phyloP scores from a whole-genome alignment of 164 flowering plant species.

The Magnolia sinica region DNA sequence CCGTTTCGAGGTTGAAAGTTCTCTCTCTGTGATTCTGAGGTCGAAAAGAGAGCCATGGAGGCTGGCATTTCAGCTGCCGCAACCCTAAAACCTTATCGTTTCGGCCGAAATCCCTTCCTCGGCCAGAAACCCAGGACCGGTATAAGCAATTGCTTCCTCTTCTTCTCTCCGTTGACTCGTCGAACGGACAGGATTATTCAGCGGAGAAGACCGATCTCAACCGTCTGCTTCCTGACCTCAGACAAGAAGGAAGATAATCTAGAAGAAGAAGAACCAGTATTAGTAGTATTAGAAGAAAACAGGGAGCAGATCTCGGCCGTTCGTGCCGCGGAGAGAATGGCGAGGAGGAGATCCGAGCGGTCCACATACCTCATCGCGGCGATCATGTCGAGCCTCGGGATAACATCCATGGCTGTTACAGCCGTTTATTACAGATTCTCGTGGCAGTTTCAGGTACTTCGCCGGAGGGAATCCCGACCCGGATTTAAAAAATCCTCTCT shows the following conservation, averaged over 20 bases:
- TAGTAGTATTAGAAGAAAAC: background rate
- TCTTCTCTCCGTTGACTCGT: constrained; percentile 5
- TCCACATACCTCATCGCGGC: constrained; percentile 78
- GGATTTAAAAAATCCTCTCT: background rate
- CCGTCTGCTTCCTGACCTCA: constrained; percentile 49
- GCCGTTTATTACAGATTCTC: constrained; percentile 80
- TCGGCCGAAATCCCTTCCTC: constrained; percentile 19
- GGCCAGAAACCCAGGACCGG: constrained; percentile 16
- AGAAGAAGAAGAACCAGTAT: background rate
- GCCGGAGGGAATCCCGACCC: no score
- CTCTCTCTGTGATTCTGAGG: background rate
- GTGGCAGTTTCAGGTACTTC: constrained; percentile 83
- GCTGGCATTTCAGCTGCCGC: constrained; percentile 40
- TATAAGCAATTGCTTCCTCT: background rate
- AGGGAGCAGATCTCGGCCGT: constrained; percentile 15
- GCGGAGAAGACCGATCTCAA: constrained; percentile 16
- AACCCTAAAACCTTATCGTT: constrained; percentile 18
- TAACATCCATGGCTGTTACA: constrained; percentile 74
- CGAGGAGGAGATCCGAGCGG: constrained; percentile 73
- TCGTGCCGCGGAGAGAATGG: constrained; percentile 42
- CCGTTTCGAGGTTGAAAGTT: background rate
- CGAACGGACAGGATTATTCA: background rate
- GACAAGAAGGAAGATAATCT: constrained; percentile 25
- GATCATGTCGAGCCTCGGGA: constrained; percentile 75
- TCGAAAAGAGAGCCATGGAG: constrained; percentile 37